phyloP scores from a whole-genome alignment of 2,329 filamentous ascomycete species.

The Colletotrichum sojae region DNA sequence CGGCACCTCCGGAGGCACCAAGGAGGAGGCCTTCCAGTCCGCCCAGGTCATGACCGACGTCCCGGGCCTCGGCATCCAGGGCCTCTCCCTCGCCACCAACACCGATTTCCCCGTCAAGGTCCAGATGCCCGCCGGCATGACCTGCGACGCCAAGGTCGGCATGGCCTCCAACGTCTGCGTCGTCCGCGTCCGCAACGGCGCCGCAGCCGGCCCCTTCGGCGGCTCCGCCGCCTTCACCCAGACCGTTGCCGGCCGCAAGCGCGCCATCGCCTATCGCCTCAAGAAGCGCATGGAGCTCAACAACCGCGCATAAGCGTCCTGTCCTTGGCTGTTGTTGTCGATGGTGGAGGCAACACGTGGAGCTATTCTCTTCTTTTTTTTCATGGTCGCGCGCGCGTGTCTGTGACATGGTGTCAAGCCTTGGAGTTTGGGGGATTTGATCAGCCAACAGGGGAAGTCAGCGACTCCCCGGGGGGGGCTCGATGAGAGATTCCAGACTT shows the following conservation, averaged over 20 bases:
- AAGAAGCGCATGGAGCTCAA: conserved; percentile 55
- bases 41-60: conserved; percentile 73
- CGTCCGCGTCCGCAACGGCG: conserved; percentile 73
- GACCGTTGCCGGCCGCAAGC: conserved; percentile 70
- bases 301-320: conserved; percentile 40
- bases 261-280: conserved; percentile 69
- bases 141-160: conserved; percentile 71
- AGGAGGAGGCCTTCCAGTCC: conserved; percentile 70
- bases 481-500: conserved; percentile 17
- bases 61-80: conserved; percentile 68
- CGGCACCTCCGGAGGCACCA: conserved; percentile 73
- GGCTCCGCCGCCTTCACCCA: conserved; percentile 77
- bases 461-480: conserved; percentile 26
- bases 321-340: not conserved
- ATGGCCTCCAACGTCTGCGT: conserved; percentile 75
- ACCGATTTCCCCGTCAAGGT: conserved; percentile 76
- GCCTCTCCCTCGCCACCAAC: conserved; percentile 71
- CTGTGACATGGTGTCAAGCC: conserved; percentile 22
- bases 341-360: not conserved
- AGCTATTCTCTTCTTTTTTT: not conserved
- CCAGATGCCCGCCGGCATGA: conserved; percentile 78
- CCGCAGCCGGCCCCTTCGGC: conserved; percentile 76
- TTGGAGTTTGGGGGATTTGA: conserved; percentile 28
- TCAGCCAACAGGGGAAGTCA: conserved; percentile 23
- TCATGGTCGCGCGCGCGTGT: conserved; percentile 3